Base-by-base conservation (phyloP, 1,139 yeast species). In the Nematodospora anomalae region DNA sequence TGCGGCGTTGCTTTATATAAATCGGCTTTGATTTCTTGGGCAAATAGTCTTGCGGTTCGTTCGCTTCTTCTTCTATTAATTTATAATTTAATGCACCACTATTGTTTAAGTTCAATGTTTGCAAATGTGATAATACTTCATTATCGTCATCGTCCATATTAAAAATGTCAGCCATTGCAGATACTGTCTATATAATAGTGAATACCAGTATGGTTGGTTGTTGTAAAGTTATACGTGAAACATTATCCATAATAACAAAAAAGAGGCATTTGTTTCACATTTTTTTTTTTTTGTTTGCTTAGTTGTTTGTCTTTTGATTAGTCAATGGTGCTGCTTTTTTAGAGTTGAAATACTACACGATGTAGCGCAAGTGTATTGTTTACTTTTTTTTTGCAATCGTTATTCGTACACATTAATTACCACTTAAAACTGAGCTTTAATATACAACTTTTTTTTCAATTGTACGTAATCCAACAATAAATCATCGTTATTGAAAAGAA, bases 391-490 rank as follows among this genome's bases (percentile, higher is more conserved):
- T 18, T 18, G 21, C 21, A 18, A 18, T 18, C 21, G 8, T 18
- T 8, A 18, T 6, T 6, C 6, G 10, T 23, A 6, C 25, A 23
- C 10, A 7, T 25, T n/a, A 25, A 23, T 10, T 9, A 6, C 13
- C 13, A n/a, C 10, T 35, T 35, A 41, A 30, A 40, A 26, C 34
- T 46, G 48, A 4, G 60, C 64, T 26, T 44, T 45, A 15, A 61
- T 49, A 37, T 55, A 58, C 12, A 61, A 43, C 40, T 55, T 57
- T 12, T 53, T 56, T 41, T 62, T 61, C 23, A 52, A 43, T 41
- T 51, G 47, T 11, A 62, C 46, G 38, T 60, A 62, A 37, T 62
- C 67, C 42, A 59, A 42, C 18, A 60, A 38, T 20, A 60, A 45
- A 9, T 50, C 62, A 24, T 42, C 42, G 12, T 42, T 44, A 21